phyloP scores from a whole-genome alignment of 371 early-diverging fungal species.

The Caulochytrium protostelioides region DNA sequence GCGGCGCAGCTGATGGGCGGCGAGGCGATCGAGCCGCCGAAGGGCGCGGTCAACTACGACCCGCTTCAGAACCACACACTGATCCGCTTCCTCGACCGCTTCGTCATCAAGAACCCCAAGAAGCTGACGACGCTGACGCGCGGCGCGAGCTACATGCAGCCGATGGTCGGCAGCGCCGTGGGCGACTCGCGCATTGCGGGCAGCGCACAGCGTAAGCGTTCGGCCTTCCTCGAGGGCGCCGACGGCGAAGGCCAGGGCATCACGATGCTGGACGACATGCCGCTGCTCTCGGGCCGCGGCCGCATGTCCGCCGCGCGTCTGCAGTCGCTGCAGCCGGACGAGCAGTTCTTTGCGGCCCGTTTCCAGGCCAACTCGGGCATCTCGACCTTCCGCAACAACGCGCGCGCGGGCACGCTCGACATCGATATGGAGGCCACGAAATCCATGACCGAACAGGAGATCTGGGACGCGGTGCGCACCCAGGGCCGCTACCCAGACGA shows the following conservation, averaged over 20 bases:
- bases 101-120: constrained; percentile 88
- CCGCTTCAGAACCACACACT: constrained; percentile 70
- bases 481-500: too few relatives aligned
- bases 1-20: constrained; percentile 46
- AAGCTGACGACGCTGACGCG: constrained; percentile 19
- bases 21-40: constrained; percentile 31
- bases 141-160: constrained; percentile 34
- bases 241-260: neutral
- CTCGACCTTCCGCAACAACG: too few relatives aligned
- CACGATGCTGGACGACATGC: neutral
- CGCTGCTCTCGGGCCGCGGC: too few relatives aligned
- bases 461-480: constrained; percentile 11
- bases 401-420: too few relatives aligned
- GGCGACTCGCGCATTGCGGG: neutral
- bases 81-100: constrained; percentile 79
- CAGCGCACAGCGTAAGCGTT: neutral
- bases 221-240: neutral
- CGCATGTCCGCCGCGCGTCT: too few relatives aligned
- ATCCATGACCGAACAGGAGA: too few relatives aligned
- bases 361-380: too few relatives aligned
- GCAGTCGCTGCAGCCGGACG: constrained; percentile 3
- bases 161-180: constrained; percentile 2
- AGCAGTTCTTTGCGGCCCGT: constrained; percentile 16
- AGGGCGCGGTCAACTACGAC: constrained; percentile 45
- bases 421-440: too few relatives aligned